phyloP scores from a whole-genome alignment of 2,329 filamentous ascomycete species.

The Colletotrichum noveboracense region DNA sequence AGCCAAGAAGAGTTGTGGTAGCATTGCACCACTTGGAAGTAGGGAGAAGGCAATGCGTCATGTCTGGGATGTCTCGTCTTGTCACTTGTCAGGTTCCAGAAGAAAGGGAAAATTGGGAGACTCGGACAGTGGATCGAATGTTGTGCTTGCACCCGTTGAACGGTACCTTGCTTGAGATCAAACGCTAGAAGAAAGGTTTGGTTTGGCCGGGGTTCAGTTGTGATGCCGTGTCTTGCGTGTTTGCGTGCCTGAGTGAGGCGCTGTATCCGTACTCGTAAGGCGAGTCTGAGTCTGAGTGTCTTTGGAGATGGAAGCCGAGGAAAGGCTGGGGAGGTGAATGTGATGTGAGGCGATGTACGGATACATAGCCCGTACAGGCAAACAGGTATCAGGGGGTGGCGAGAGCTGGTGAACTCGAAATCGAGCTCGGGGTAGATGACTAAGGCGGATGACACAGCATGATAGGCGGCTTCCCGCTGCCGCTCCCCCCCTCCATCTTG shows the following conservation, averaged over 20 bases:
- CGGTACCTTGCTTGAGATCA: not conserved
- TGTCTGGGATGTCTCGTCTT: constrained; percentile 12
- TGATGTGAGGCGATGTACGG: not conserved
- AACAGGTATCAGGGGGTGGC: constrained; percentile 18
- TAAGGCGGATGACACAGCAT: not conserved
- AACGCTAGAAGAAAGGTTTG: not conserved
- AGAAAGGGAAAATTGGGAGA: not conserved
- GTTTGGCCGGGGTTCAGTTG: not conserved
- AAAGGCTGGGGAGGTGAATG: not conserved
- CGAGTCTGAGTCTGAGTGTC: not conserved
- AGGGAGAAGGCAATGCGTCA: not conserved
- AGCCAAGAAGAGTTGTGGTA: not conserved
- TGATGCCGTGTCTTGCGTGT: not conserved
- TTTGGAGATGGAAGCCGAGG: not conserved
- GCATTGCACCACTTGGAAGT: not conserved
- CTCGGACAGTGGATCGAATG: not conserved
- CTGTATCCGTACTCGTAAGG: not conserved
- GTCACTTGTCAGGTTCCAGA: constrained; percentile 20
- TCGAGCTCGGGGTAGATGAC: not conserved
- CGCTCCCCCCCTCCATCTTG: not conserved
- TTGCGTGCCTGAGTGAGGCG: not conserved
- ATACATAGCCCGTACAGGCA: not conserved
- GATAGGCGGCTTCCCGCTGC: not conserved
- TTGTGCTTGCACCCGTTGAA: not conserved
- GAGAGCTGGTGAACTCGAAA: not conserved